Base-by-base conservation (phyloP, 2,329 filamentous ascomycete genomes). In the Colletotrichum horii region DNA sequence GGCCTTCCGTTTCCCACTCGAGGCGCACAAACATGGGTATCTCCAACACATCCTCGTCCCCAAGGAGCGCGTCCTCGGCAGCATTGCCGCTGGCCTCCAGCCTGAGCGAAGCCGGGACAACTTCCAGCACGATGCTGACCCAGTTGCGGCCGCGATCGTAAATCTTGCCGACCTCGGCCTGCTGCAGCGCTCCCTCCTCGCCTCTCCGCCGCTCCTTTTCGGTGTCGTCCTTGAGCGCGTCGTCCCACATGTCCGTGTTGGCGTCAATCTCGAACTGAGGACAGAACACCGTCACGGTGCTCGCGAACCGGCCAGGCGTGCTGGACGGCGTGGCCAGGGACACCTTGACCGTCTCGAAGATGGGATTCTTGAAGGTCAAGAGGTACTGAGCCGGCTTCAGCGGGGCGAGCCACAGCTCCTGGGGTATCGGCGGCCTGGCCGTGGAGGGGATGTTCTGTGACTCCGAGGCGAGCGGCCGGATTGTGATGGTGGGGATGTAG, bases 111-210 rank as follows among this genome's bases (percentile, higher is more conserved):
- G 91, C 88, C 3, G 96, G 91, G 1, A 98, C 91, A 16, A 99
- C 94, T 83, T 99, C 97, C 30, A 99, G 89, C 24, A 98, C 94
- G 14, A 99, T 95, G 78, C 93, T 97, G 19, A 97, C 97, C 95
- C 96, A 98, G 83, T 98, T 99, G 43, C 96, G 90, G 0, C 96
- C 96, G 70, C 93, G 91, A 78, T 98, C 96, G 94, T 95, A 99
- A n/a, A 98, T 93, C 85, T 98, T 98, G 68, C 96, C 97, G 0
- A 95, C 95, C 83, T 98, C 96, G 19, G 94, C 91, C 81, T 92
- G 92, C 65, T 92, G 90, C 66, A 87, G 80, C 77, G 81, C 82
- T 80, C 85, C 79, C 75, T 83, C 86, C 80, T 85, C 87, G 80
- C 82, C 82, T 79, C 80, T 85, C 82, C 80, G 81, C 78, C 81